phyloP scores from a whole-genome alignment of 2,329 filamentous ascomycete species.

The Fusarium piperis region DNA sequence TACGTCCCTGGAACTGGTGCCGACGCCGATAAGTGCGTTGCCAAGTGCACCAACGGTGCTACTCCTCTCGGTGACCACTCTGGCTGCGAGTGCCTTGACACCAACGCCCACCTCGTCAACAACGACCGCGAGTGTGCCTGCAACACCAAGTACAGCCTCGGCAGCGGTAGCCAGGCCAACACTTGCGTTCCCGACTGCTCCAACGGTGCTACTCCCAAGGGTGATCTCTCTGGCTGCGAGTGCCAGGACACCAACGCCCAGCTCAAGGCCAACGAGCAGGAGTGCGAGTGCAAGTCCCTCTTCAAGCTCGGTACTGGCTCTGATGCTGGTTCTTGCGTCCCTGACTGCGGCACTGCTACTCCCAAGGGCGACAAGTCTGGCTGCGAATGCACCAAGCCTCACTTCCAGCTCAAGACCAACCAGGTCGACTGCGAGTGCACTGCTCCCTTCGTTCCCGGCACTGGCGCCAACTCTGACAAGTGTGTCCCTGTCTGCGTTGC shows the following conservation, averaged over 20 bases:
- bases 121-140: background rate
- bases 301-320: background rate
- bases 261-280: background rate
- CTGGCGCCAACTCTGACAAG: background rate
- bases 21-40: background rate
- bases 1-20: background rate
- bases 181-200: background rate
- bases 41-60: background rate
- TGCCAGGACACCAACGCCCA: background rate
- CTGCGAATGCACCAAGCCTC: background rate
- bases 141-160: background rate
- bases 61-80: background rate
- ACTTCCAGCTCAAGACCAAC: background rate
- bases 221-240: background rate
- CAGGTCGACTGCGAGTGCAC: background rate
- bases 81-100: background rate
- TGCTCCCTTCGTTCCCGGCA: background rate
- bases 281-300: background rate
- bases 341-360: background rate
- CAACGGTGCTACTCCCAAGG: background rate
- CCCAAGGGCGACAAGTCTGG: background rate
- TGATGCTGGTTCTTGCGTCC: background rate
- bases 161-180: background rate
- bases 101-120: background rate
- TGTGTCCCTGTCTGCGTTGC: background rate